Conservation (phyloP, 1,139 yeast genomes). For the Debaryomyces sp. region DNA sequence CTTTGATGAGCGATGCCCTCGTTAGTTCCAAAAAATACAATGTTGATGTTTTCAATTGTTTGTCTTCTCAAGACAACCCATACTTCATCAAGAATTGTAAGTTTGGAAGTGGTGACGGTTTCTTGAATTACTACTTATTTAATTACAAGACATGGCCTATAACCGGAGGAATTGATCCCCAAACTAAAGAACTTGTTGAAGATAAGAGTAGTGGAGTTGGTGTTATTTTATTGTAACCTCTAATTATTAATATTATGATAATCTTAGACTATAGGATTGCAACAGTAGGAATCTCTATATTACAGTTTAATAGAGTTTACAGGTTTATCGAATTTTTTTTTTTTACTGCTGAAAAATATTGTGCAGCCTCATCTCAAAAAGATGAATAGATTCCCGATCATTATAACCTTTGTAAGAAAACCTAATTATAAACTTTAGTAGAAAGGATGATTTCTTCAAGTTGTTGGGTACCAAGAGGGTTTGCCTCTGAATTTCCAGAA, state of each 20-base stretch:
- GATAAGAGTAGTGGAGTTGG: slow-evolving; percentile 80
- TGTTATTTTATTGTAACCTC: slow-evolving; percentile 69
- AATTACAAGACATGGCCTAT: slow-evolving; percentile 84
- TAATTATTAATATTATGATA: not conserved
- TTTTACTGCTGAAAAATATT: slow-evolving; percentile 4
- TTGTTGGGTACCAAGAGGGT: slow-evolving; percentile 96
- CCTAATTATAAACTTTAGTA: not conserved
- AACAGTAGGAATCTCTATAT: not conserved
- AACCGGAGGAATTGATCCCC: slow-evolving; percentile 70
- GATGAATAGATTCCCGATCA: not conserved
- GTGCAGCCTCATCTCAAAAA: slow-evolving; percentile 11
- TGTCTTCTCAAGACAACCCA: slow-evolving; percentile 88
- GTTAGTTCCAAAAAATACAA: slow-evolving; percentile 66
- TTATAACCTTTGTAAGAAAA: not conserved
- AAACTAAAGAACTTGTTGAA: slow-evolving; percentile 52
- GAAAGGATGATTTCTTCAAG: slow-evolving; percentile 81
- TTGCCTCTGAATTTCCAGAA: slow-evolving; percentile 89
- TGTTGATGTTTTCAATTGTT: slow-evolving; percentile 92
- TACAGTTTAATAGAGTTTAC: not conserved
- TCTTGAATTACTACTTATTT: slow-evolving; percentile 85
- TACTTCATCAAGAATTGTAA: slow-evolving; percentile 78
- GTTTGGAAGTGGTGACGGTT: slow-evolving; percentile 95
- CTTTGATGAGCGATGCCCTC: slow-evolving; percentile 73
- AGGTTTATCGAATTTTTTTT: not conserved
- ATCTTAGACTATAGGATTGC: not conserved